phyloP scores from a whole-genome alignment of 495 filamentous ascomycete species.

The Penicillium odoratum region DNA sequence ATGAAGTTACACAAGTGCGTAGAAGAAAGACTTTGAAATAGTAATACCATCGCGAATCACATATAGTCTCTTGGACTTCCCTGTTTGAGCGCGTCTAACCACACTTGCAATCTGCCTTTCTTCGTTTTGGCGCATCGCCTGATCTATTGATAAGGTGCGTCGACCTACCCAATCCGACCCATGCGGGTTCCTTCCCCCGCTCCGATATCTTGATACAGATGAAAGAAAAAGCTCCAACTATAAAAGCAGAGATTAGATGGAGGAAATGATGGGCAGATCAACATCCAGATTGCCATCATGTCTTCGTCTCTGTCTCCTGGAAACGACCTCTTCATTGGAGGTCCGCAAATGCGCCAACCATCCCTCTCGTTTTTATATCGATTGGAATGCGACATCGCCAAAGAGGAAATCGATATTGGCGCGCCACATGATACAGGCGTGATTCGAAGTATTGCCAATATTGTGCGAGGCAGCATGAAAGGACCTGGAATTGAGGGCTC shows the following conservation, averaged over 20 bases:
- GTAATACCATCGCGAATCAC: constrained; percentile 15
- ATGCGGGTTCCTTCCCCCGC: not conserved
- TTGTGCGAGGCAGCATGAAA: constrained; percentile 29
- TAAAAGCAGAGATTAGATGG: not conserved
- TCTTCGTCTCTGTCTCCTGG: constrained; percentile 21
- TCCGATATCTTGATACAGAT: not conserved
- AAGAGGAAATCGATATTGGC: constrained; percentile 28
- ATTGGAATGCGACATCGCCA: constrained; percentile 28
- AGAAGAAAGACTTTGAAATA: constrained; percentile 1
- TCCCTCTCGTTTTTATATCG: constrained; percentile 27
- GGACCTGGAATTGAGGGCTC: constrained; percentile 27
- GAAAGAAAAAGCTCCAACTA: not conserved
- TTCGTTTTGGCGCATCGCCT: not conserved
- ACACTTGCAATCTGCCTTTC: not conserved
- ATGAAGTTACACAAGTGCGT: not conserved
- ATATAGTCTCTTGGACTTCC: constrained; percentile 20
- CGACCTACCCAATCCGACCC: constrained; percentile 18
- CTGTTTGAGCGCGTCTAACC: constrained; percentile 7
- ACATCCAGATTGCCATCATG: constrained; percentile 6
- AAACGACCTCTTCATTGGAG: constrained; percentile 26
- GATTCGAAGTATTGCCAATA: constrained; percentile 32
- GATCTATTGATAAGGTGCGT: constrained; percentile 15
- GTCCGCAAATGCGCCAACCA: constrained; percentile 33
- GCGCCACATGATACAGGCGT: constrained; percentile 26
- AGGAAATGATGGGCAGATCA: not conserved